Percentiles rank a stretch among this genome's conserved stretches.
phyloP scores from a whole-genome alignment of 2,329 filamentous ascomycete species.

The Talaromyces sp. region DNA sequence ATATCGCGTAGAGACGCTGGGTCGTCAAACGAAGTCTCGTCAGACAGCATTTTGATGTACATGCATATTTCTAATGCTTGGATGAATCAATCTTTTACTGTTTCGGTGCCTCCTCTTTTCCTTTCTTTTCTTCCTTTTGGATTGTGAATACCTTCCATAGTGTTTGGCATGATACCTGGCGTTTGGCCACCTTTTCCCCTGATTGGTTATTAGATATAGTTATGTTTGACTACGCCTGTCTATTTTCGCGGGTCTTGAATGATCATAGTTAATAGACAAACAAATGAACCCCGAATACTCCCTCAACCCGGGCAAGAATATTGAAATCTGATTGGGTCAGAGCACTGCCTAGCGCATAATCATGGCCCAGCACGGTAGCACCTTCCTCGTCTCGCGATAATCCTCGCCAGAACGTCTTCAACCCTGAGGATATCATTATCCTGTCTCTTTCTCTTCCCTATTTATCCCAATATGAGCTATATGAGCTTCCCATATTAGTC shows the following conservation, averaged over 20 bases:
- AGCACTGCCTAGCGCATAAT: no score
- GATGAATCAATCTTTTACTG: slow-evolving; percentile 2
- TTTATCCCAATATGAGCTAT: no score
- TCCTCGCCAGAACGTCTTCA: no score
- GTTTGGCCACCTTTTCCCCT: neutral
- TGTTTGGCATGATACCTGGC: slow-evolving; percentile 15
- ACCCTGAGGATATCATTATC: no score
- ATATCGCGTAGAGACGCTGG: slow-evolving; percentile 29
- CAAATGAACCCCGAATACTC: no score
- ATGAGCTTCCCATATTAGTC: no score
- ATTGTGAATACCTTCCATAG: neutral
- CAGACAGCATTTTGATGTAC: slow-evolving; percentile 9
- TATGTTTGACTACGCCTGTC: neutral
- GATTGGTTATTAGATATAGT: neutral
- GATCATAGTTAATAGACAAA: neutral
- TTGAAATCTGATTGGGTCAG: no score
- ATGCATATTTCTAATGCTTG: slow-evolving; percentile 9
- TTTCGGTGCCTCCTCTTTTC: neutral
- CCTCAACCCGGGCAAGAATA: no score
- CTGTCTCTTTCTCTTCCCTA: no score
- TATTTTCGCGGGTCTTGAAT: neutral
- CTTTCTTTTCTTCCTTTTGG: neutral
- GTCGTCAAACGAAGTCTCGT: slow-evolving; percentile 13
- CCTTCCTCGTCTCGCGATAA: no score
- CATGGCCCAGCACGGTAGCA: no score